Conservation (phyloP, 2,329 filamentous ascomycete genomes). For the Pleoardoris graminearum region DNA sequence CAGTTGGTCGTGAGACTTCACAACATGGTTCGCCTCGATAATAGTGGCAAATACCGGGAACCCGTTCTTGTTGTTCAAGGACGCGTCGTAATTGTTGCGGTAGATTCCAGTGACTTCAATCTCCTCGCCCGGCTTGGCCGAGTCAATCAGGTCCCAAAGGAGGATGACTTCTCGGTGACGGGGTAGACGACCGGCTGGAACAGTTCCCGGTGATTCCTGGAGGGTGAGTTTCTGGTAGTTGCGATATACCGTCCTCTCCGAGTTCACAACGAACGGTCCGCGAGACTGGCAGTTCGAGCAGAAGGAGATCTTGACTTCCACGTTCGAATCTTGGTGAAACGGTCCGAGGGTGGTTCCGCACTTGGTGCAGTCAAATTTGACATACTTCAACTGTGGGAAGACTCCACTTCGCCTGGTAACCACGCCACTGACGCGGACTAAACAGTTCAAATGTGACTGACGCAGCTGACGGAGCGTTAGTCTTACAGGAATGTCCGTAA, state of each 20-base stretch:
- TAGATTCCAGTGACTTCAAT: conserved; percentile 97
- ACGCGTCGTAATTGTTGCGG: conserved; percentile 96
- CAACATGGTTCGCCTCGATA: conserved; percentile 93
- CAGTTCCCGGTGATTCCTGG: conserved; percentile 95
- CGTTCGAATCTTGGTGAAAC: conserved; percentile 95
- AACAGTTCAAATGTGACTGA: conserved; percentile 92
- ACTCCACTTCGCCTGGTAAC: conserved; percentile 93
- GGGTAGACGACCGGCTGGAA: conserved; percentile 91
- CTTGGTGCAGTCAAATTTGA: conserved; percentile 96
- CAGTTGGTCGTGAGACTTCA: conserved; percentile 96
- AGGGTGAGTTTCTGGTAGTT: conserved; percentile 98
- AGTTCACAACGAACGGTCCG: conserved; percentile 93
- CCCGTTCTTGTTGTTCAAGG: conserved; percentile 97
- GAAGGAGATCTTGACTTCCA: conserved; percentile 94
- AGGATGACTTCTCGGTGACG: conserved; percentile 93
- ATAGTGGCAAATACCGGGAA: conserved; percentile 99
- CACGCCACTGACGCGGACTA: conserved; percentile 91
- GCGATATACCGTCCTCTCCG: conserved; percentile 95
- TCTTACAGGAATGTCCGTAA: conserved; percentile 89
- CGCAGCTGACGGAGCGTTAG: conserved; percentile 95
- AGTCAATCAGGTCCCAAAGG: conserved; percentile 95
- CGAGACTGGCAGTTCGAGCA: conserved; percentile 96
- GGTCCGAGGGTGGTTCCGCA: conserved; percentile 90
- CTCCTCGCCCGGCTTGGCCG: conserved; percentile 94
- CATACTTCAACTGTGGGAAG: conserved; percentile 96